These are phyloP conservation scores for Herpotrichia juniperi DNA, from an alignment of 2,329 filamentous ascomycete genomes.

Conservation along the genomic window DNA sequence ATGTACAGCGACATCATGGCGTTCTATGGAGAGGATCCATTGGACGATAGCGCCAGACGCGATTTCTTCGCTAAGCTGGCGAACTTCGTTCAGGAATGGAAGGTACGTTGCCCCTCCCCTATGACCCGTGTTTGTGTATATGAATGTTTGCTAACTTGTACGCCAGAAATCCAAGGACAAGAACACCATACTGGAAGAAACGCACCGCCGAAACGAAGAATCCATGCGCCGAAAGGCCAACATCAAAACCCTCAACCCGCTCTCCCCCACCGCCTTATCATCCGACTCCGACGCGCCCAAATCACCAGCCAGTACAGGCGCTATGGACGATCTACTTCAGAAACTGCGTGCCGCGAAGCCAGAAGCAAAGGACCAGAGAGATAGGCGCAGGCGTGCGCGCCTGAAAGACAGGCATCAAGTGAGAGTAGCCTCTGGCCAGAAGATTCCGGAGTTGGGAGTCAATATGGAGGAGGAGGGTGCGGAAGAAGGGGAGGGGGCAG, in stretches of 20 bases:
- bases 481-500: constrained; percentile 48
- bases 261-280: constrained; percentile 56
- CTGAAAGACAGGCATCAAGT: constrained; percentile 92
- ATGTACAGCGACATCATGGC: constrained; percentile 95
- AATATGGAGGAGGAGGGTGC: constrained; percentile 50
- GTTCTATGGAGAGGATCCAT: constrained; percentile 93
- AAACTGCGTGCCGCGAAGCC: constrained; percentile 93
- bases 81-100: constrained; percentile 90
- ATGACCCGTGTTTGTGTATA: background rate
- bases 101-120: constrained; percentile 56
- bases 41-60: constrained; percentile 88
- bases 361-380: constrained; percentile 85
- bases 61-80: constrained; percentile 97
- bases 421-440: constrained; percentile 85
- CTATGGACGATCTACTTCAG: constrained; percentile 95
- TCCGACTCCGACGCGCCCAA: constrained; percentile 50
- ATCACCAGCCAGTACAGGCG: constrained; percentile 77
- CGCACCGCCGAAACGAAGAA: constrained; percentile 81
- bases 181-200: constrained; percentile 84
- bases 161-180: constrained; percentile 83
- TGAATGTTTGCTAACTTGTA: constrained; percentile 14
- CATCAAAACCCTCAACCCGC: constrained; percentile 61
- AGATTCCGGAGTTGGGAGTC: constrained; percentile 76
- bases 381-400: constrained; percentile 82
- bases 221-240: constrained; percentile 83